Base-by-base conservation (phyloP, 176 grass and related monocot genomes). In the Eleusine indica region DNA sequence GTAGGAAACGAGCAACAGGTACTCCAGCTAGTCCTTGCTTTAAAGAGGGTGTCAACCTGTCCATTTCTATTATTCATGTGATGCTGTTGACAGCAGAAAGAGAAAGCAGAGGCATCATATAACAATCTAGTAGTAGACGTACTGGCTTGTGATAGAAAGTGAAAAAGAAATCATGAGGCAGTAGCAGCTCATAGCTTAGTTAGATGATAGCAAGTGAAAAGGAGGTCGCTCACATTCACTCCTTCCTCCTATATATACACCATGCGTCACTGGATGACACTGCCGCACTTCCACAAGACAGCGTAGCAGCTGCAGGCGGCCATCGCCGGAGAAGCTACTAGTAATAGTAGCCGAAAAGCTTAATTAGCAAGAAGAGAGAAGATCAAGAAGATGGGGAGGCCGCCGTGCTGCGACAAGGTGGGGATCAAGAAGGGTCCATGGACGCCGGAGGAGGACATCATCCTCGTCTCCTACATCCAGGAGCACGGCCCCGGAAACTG, bases 381-480 rank as follows among this genome's bases (percentile, higher is more conserved):
- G 1, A 46, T 43, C 42, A 25, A 15, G 73, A 68, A 11, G 74
- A 97, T 97, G 91, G 94, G 89, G 6, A 91, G 94, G 70, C 89
- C 85, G 77, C 94, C 94, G 70, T 97, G 94, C 83, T 97, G 94
- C 80, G 91, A 97, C 80, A 94, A 88, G 58, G 78, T 82, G 18
- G 91, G 91, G 32, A 71, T 91, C 60, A 97, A 97, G 87, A 97
- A 97, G 75, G 94, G 94, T 29, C 94, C 91, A 39, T 97, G 94
- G 94, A 94, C 94, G 53, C 94, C 94, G 38, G 94, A 94, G 84
- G 94, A 97, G 81, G 94, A 97, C 79, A 88, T 92, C 75, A 82
- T 94, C 86, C 85, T 97, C 67, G 89, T 97, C 40, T 94, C 91
- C 77, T 94, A 97, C 82, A 80, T 94, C 80, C 94, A 97, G 86